Percentiles rank a stretch among this genome's conserved stretches.
phyloP scores from a whole-genome alignment of 2,329 filamentous ascomycete genomes.

The Phialophora expanda region DNA sequence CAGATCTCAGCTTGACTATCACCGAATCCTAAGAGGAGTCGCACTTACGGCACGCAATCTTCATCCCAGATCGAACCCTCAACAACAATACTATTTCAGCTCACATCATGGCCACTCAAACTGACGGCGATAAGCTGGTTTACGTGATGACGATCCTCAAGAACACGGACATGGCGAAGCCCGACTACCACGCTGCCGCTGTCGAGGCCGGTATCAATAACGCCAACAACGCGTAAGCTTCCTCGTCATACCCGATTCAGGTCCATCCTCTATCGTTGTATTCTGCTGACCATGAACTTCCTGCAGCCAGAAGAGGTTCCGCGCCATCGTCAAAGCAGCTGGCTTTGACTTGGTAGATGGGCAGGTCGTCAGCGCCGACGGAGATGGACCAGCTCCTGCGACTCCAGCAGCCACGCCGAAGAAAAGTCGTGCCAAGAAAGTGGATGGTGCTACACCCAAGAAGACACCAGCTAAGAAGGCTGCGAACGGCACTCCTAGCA shows the following conservation, averaged over 20 bases:
- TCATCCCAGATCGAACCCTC: background rate
- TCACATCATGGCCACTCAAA: background rate
- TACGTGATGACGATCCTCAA: conserved; percentile 26
- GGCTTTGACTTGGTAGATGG: conserved; percentile 25
- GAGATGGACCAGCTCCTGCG: background rate
- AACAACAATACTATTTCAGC: background rate
- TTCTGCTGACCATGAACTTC: background rate
- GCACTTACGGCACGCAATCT: background rate
- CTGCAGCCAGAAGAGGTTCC: conserved; percentile 27
- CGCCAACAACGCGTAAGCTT: conserved; percentile 24
- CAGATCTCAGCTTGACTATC: background rate
- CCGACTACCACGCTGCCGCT: conserved; percentile 25
- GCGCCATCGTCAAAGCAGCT: conserved; percentile 19
- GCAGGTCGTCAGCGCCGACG: conserved; percentile 10
- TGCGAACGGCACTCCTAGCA: background rate
- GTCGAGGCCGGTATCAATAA: conserved; percentile 9
- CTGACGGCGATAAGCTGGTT: conserved; percentile 12
- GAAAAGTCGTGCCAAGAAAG: background rate
- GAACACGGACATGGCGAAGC: conserved; percentile 25
- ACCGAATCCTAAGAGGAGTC: background rate
- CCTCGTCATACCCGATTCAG: no score
- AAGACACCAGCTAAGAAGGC: conserved; percentile 2
- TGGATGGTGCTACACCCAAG: background rate
- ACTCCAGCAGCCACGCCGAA: conserved; percentile 1
- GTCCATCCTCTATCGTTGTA: background rate